phyloP scores from a whole-genome alignment of 306 rosid genomes.

The Ormosia semicastrata region DNA sequence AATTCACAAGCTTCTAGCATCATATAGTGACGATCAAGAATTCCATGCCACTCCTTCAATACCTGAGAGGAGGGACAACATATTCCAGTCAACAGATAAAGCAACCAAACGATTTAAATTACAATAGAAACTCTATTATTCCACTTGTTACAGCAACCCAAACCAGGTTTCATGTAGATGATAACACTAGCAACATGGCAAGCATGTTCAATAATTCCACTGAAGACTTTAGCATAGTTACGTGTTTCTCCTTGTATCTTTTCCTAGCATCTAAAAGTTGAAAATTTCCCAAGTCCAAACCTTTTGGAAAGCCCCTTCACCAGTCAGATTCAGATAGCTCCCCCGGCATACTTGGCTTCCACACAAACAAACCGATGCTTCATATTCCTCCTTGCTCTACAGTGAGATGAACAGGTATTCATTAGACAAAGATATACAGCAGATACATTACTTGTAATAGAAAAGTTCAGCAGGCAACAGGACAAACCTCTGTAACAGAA shows the following conservation, averaged over 20 bases:
- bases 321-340: constrained; percentile 94
- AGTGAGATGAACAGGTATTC: constrained; percentile 23
- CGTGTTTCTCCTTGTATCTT: background rate
- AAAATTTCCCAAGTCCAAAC: constrained; percentile 35
- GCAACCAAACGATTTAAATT: background rate
- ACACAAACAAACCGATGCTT: constrained; percentile 97
- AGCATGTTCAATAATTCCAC: background rate
- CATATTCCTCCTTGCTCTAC: constrained; percentile 99
- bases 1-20: constrained; percentile 93
- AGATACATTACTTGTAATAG: background rate
- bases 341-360: constrained; percentile 99
- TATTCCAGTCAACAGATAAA: constrained; percentile 31
- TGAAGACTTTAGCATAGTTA: background rate
- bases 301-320: constrained; percentile 95
- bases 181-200: background rate
- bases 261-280: background rate
- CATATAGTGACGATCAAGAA: constrained; percentile 76
- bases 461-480: constrained; percentile 19
- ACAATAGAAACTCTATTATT: background rate
- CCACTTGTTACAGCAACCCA: constrained; percentile 15
- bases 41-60: constrained; percentile 88
- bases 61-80: constrained; percentile 53
- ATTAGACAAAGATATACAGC: constrained; percentile 16
- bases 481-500: constrained; percentile 96
- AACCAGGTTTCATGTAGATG: background rate